Evolutionary conservation across 2,329 filamentous ascomycete genomes (phyloP).

Genomic region (Aspergillus intermedius): DNA sequence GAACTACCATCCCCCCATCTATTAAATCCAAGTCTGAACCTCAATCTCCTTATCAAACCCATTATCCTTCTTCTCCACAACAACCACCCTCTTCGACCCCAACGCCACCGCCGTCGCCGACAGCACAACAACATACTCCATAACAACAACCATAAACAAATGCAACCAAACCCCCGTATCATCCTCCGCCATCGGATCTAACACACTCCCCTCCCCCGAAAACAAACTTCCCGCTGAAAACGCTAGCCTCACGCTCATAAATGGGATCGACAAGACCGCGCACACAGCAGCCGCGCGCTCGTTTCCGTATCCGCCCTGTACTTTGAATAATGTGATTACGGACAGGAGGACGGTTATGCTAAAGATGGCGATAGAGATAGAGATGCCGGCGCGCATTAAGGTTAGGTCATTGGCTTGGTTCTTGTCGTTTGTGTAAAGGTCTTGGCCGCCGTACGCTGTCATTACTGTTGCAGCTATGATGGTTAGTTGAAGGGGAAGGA

Average conservation of each 20-base stretch:
- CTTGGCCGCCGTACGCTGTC: slow-evolving; percentile 11
- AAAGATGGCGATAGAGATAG: slow-evolving; percentile 9
- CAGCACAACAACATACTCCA: slow-evolving; percentile 11
- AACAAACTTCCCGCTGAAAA: slow-evolving; percentile 10
- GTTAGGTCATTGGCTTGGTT: slow-evolving; percentile 6
- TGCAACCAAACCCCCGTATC: slow-evolving; percentile 10
- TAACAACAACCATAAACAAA: slow-evolving; percentile 13
- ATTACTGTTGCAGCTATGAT: slow-evolving; percentile 10
- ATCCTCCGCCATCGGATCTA: slow-evolving; percentile 6
- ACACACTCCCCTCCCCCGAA: slow-evolving; percentile 8
- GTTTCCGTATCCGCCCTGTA: slow-evolving; percentile 7
- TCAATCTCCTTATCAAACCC: background rate
- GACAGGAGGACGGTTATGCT: slow-evolving; percentile 4
- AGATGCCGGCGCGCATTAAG: slow-evolving; percentile 11
- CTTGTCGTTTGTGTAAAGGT: slow-evolving; percentile 8
- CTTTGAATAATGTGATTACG: slow-evolving; percentile 8
- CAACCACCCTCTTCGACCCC: slow-evolving; percentile 8
- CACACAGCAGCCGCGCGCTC: slow-evolving; percentile 9
- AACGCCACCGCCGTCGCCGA: slow-evolving; percentile 9
- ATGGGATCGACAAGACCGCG: slow-evolving; percentile 8
- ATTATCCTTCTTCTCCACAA: slow-evolving; percentile 6
- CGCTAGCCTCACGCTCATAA: slow-evolving; percentile 9
- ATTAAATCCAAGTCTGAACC: slow-evolving; percentile 5
- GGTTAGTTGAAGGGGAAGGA: slow-evolving; percentile 9
- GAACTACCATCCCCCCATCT: too few relatives aligned